phyloP scores from a whole-genome alignment of 1,139 yeast genomes.

The Torulaspora pretoriensis region DNA sequence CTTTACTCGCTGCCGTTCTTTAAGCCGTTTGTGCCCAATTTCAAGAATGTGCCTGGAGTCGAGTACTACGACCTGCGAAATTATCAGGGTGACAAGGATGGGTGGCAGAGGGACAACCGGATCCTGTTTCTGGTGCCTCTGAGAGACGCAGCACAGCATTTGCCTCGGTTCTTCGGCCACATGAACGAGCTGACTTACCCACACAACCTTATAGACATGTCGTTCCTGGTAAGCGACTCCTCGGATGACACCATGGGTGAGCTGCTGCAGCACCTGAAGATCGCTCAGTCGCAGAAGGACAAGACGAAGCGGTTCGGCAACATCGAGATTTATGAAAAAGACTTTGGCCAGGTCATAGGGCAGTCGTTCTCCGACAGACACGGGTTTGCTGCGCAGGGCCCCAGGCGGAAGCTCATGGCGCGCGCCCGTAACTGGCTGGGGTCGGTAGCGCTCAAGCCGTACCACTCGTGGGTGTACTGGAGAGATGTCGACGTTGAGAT shows the following conservation, averaged over 20 bases:
- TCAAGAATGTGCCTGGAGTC: conserved; percentile 37
- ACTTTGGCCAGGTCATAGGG: conserved; percentile 67
- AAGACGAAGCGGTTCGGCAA: conserved; percentile 43
- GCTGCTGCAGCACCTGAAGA: conserved; percentile 43
- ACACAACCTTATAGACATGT: conserved; percentile 59
- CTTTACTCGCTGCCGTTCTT: conserved; percentile 10
- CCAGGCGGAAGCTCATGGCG: conserved; percentile 68
- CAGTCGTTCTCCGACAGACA: conserved; percentile 63
- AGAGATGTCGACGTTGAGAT: conserved; percentile 70
- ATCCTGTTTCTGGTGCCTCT: conserved; percentile 63
- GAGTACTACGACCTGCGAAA: conserved; percentile 52
- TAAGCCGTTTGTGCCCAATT: conserved; percentile 34
- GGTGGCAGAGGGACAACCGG: conserved; percentile 57
- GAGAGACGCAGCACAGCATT: conserved; percentile 64
- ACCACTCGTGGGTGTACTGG: conserved; percentile 79
- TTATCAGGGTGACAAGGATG: conserved; percentile 49
- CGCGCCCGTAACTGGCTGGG: conserved; percentile 69
- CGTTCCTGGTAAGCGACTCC: conserved; percentile 63
- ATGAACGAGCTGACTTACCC: conserved; percentile 60
- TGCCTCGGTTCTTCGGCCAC: conserved; percentile 62
- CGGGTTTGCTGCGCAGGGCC: conserved; percentile 72
- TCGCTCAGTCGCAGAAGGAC: conserved; percentile 48
- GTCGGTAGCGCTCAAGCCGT: conserved; percentile 58
- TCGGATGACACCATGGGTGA: conserved; percentile 53
- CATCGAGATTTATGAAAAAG: conserved; percentile 61